A percentile compares a stretch with the other conserved stretches of the same genome.
phyloP scores from a whole-genome alignment of 768 basidiomycete genomes.

The Auriscalpium microsporum region DNA sequence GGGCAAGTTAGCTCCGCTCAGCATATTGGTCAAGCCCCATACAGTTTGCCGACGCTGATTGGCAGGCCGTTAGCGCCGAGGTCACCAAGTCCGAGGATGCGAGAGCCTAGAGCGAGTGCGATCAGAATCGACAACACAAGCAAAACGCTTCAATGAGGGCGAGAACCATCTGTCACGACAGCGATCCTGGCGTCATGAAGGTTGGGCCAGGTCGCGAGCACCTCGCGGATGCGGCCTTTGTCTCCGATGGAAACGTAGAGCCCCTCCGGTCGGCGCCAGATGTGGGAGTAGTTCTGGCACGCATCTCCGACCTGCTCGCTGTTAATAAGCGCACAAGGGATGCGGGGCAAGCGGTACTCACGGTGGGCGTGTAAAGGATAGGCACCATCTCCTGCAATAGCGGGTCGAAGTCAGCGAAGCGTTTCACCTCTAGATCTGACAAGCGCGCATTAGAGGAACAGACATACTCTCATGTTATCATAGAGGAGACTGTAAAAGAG shows the following conservation, averaged over 20 bases:
- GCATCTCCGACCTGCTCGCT: constrained; percentile 13
- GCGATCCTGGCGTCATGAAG: constrained; percentile 72
- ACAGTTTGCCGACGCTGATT: constrained; percentile 85
- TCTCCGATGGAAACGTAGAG: constrained; percentile 73
- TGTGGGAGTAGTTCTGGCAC: constrained; percentile 14
- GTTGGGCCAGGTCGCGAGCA: constrained; percentile 68
- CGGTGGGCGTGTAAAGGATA: constrained; percentile 87
- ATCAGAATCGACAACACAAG: neutral
- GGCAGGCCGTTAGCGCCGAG: constrained; percentile 80
- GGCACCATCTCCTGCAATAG: constrained; percentile 47
- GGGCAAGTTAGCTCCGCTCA: constrained; percentile 1
- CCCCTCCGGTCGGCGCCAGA: constrained; percentile 15
- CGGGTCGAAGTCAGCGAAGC: neutral
- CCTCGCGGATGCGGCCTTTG: constrained; percentile 67
- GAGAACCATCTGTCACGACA: constrained; percentile 83
- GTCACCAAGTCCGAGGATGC: constrained; percentile 85
- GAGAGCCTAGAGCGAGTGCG: constrained; percentile 44
- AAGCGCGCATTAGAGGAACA: neutral
- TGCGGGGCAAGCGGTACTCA: constrained; percentile 34
- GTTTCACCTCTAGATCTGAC: neutral
- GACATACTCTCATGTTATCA: constrained; percentile 54
- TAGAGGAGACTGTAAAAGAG: constrained; percentile 77
- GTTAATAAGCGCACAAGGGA: neutral
- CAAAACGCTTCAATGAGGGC: neutral
- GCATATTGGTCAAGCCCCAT: neutral